These are phyloP conservation scores for Colletotrichum cuscutae DNA, from an alignment of 2,329 filamentous ascomycete species.

Conservation along the genomic window DNA sequence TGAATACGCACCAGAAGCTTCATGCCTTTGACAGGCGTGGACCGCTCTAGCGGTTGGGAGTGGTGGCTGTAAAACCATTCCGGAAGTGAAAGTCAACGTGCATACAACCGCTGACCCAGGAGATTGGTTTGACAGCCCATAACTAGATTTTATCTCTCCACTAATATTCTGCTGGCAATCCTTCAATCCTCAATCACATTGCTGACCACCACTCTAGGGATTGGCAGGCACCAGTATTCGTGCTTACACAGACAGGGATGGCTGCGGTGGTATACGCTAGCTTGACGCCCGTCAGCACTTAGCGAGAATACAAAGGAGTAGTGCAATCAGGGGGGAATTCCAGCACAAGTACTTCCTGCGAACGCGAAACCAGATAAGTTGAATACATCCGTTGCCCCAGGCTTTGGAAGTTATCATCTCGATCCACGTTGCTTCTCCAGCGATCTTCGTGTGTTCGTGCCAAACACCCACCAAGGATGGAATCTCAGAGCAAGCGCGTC, in stretches of 20 bases:
- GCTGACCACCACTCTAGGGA: neutral
- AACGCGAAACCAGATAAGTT: neutral
- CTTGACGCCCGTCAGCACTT: neutral
- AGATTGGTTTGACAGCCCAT: neutral
- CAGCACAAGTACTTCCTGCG: neutral
- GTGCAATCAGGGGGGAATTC: neutral
- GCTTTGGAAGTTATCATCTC: neutral
- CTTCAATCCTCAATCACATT: neutral
- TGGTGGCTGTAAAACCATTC: no score
- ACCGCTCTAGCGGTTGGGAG: neutral
- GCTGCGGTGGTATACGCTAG: no score
- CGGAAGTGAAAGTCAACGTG: neutral
- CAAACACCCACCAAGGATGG: neutral
- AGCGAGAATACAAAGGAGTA: neutral
- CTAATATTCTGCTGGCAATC: neutral
- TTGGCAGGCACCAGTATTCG: neutral
- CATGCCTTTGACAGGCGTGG: neutral
- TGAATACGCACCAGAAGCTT: neutral
- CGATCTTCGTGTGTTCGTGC: neutral
- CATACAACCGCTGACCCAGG: neutral
- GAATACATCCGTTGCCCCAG: neutral
- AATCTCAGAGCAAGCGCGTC: conserved; percentile 29
- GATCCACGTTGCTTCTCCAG: neutral
- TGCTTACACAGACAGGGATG: neutral
- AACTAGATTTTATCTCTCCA: no score